These are phyloP conservation scores for Tylopilus sp. DNA, from an alignment of 768 basidiomycete genomes.

Conservation along the genomic window DNA sequence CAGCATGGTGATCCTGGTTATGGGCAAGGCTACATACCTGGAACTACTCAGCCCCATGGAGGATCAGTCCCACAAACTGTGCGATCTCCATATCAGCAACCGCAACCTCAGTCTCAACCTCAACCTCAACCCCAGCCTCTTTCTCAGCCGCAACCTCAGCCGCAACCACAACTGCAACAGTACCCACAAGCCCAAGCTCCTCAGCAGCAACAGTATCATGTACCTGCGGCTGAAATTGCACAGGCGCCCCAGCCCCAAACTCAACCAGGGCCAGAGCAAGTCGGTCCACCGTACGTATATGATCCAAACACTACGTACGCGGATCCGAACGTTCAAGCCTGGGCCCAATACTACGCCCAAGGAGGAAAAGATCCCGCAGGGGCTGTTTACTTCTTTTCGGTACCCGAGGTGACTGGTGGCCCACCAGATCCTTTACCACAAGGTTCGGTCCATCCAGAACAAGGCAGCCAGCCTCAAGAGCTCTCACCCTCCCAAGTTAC, in stretches of 20 bases:
- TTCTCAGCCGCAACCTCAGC: slow-evolving; percentile 35
- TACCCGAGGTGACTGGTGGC: slow-evolving; percentile 66
- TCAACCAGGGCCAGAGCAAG: slow-evolving; percentile 19
- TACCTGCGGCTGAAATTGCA: slow-evolving; percentile 3
- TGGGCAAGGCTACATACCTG: slow-evolving; percentile 21
- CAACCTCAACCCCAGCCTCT: slow-evolving; percentile 8
- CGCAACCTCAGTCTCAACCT: slow-evolving; percentile 23
- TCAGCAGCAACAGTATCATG: slow-evolving; percentile 21
- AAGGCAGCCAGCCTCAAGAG: slow-evolving; percentile 9
- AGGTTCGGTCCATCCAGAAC: slow-evolving; percentile 4
- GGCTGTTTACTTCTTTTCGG: slow-evolving; percentile 74
- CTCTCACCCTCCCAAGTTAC: slow-evolving; percentile 14
- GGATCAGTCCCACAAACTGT: slow-evolving; percentile 25
- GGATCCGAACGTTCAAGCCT: slow-evolving; percentile 80
- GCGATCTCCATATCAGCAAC: slow-evolving; percentile 28
- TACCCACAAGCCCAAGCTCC: slow-evolving; percentile 32
- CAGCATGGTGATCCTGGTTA: slow-evolving; percentile 26
- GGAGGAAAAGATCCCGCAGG: slow-evolving; percentile 75
- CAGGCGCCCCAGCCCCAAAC: slow-evolving; percentile 13
- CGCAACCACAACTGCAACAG: slow-evolving; percentile 30
- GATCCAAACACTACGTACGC: slow-evolving; percentile 66
- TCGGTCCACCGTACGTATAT: slow-evolving; percentile 51
- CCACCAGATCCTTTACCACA: slow-evolving; percentile 14
- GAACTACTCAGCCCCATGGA: slow-evolving; percentile 20
- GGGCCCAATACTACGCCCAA: slow-evolving; percentile 82